Conservation (phyloP, 805 yeast species). For the Komagataella ulmi region DNA sequence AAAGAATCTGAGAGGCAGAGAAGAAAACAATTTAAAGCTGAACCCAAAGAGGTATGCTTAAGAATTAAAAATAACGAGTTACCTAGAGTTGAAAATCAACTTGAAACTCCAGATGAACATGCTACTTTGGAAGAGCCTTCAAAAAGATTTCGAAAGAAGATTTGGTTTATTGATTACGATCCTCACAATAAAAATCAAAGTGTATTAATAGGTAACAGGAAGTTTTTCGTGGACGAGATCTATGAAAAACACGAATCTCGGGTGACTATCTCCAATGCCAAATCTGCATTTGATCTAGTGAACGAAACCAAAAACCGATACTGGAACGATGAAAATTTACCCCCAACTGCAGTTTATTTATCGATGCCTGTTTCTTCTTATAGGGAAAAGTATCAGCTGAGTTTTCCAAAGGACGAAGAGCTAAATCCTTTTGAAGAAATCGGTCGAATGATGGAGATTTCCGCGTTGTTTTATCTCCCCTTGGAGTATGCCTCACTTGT, state of each 20-base stretch:
- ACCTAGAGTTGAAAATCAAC: background rate
- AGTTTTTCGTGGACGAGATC: background rate
- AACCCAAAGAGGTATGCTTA: background rate
- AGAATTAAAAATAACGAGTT: background rate
- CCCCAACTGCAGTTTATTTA: conserved; percentile 12
- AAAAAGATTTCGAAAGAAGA: background rate
- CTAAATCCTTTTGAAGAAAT: conserved; percentile 54
- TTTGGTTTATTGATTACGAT: background rate
- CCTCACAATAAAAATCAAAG: background rate
- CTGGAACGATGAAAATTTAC: conserved; percentile 12
- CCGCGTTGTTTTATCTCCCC: conserved; percentile 27
- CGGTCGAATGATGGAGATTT: conserved; percentile 32
- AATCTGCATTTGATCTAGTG: background rate
- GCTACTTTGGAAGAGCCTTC: background rate
- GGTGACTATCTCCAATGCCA: background rate
- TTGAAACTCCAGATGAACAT: background rate
- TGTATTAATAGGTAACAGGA: background rate
- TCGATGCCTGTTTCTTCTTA: conserved; percentile 30
- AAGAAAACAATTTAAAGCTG: background rate
- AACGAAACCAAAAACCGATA: background rate
- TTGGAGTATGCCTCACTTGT: conserved; percentile 17
- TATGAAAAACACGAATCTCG: background rate
- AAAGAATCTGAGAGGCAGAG: background rate
- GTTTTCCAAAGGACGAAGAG: conserved; percentile 38
- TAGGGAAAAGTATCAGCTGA: conserved; percentile 33